Conservation (phyloP, 2,329 filamentous ascomycete genomes). For the Pezizomycotina sp. region DNA sequence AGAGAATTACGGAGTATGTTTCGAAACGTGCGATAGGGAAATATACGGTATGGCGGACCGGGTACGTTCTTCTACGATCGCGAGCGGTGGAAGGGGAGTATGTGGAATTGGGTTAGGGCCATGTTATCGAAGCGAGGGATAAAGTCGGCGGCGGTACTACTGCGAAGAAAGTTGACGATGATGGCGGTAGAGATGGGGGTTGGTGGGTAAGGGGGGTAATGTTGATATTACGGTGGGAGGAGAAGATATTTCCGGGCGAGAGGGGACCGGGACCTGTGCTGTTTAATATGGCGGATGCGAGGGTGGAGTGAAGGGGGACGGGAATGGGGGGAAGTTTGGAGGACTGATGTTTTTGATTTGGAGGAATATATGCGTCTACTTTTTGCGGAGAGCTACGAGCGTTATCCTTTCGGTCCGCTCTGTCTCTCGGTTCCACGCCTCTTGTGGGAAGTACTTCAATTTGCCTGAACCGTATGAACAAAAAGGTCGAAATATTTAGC, state of each 20-base stretch:
- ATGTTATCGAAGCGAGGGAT: slow-evolving; percentile 16
- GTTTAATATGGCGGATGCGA: slow-evolving; percentile 11
- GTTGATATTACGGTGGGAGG: slow-evolving; percentile 4
- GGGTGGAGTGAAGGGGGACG: slow-evolving; percentile 12
- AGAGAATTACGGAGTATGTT: slow-evolving; percentile 13
- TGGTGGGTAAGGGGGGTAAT: not conserved
- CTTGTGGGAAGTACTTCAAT: no score
- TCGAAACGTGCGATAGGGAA: slow-evolving; percentile 19
- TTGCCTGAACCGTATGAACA: no score
- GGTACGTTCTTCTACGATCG: slow-evolving; percentile 20
- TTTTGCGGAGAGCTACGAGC: no score
- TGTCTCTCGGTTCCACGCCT: no score
- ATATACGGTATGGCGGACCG: slow-evolving; percentile 16
- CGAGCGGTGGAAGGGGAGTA: slow-evolving; percentile 19
- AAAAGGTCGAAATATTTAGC: no score
- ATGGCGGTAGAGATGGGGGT: not conserved
- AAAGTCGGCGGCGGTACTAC: slow-evolving; percentile 5
- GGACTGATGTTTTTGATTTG: slow-evolving; percentile 20
- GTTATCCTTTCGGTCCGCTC: no score
- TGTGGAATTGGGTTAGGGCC: slow-evolving; percentile 20
- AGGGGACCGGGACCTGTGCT: slow-evolving; percentile 15
- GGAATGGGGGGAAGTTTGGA: slow-evolving; percentile 14
- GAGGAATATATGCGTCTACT: no score
- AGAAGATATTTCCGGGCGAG: slow-evolving; percentile 20
- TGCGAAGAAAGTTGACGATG: slow-evolving; percentile 13